Base-by-base conservation (phyloP, 495 filamentous ascomycete genomes). In the Neurospora cerealis region DNA sequence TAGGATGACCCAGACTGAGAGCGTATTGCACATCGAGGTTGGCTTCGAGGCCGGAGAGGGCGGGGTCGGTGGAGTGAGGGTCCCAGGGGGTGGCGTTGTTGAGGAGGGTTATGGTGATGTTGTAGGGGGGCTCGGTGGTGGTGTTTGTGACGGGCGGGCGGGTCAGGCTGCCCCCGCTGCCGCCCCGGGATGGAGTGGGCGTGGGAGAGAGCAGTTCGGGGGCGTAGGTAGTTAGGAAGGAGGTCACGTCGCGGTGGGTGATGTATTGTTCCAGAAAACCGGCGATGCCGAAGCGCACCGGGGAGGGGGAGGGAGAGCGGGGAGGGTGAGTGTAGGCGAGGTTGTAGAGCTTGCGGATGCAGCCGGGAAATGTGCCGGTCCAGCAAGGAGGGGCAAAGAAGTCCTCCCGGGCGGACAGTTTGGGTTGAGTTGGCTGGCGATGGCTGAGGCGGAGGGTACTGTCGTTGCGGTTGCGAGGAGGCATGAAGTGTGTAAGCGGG, bases 1-100 rank as follows among this genome's bases (percentile, higher is more conserved):
- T 80, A 21, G 89, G 87, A 73, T 90, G 88, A 15, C 85, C 88
- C 60, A 94, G 78, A 0, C 87, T 81, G 38, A 91, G 78, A 46
- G 89, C 87, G 75, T 93, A 93, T 75, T 95, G 89, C 3, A 93
- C 84, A 74, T 93, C 91, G 21, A 95, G 83, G 70, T 90, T 91
- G 42, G 92, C 92, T 79, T 96, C 93, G 21, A 84, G 79, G 73
- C 83, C 83, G 21, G 82, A 82, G 34, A 76, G 72, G 73, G 75
- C 62, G 21, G 72, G 78, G 3, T 82, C 77, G 28, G 28, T 62
- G 13, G 54, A 34, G 3, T 62, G 54, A 28, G 15, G 54, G 44
- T 78, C 74, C 72, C 92, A 87, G 0, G 84, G 80, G 9, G 83
- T 78, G 21, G 85, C 90, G 54, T 87, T 89, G 77, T 92, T 90